Evolutionary conservation across 78 protist species (phyloP), one percentile per base, ranked within the genome.

Genomic region (Dictyostelium firmibasis): DNA sequence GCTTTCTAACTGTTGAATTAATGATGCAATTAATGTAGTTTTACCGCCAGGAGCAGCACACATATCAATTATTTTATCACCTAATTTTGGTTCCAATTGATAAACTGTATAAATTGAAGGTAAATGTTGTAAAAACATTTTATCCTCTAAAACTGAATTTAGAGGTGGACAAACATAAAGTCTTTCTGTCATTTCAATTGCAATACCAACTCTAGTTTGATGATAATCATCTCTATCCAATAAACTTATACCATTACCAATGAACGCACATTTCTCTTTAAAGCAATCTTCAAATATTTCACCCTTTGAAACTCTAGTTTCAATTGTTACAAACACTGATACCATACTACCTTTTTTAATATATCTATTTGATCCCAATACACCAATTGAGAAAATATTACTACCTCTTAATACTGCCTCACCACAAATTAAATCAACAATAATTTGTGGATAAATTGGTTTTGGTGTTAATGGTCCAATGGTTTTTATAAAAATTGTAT

Each of bases 41-140:
- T 99, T 99, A 57, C 99, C 99, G 35, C 99, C 99, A 0, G 99
- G 99, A 11, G 99, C 99, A 1, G 99, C 97, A 11, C 98, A 84
- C 99, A 99, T 98, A 81, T 99, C 99, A 14, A 99, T 97, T 27
- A 98, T 89, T 23, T 83, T 76, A 89, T 97, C 98, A 41, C 78
- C 92, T 4, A 87, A 27, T 14, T 67, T 35, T 8, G 72, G 67
- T 14, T 88, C 86, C 35, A 88, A 36, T 79, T 88, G 93, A 53
- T 77, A 88, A 2, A 77, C 85, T n/a, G 93, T 64, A 6, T 64
- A 8, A 11, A 88, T 62, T 8, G 93, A 88, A 23, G 93, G 93
- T 29, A 88, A 76, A 64, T 88, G 86, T 44, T 88, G 93, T 16
- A 88, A 35, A 31, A 64, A 88, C 47, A 88, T 25, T 16, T 47